A percentile compares a stretch with the other conserved stretches of the same genome.
phyloP scores from a whole-genome alignment of 2,329 filamentous ascomycete species.

The Colletotrichum horii region DNA sequence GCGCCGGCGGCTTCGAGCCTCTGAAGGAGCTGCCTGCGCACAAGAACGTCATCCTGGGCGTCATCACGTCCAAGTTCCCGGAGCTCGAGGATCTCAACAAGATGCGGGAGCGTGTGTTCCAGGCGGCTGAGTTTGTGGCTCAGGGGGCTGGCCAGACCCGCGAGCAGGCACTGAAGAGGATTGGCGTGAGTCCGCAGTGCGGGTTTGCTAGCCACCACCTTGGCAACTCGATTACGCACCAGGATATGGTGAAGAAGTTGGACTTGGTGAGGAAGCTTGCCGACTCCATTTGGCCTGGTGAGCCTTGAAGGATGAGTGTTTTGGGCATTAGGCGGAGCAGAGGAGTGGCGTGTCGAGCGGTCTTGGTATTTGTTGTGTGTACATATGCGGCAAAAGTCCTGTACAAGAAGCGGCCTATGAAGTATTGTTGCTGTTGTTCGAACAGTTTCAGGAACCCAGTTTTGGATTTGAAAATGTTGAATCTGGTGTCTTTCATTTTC shows the following conservation, averaged over 20 bases:
- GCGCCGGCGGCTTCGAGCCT: conserved; percentile 67
- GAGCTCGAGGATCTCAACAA: conserved; percentile 59
- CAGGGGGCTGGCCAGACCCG: conserved; percentile 64
- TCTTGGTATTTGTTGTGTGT: too few species aligned
- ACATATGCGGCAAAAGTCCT: not conserved
- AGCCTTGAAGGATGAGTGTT: not conserved
- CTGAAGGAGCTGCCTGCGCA: conserved; percentile 61
- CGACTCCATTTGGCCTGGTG: conserved; percentile 17
- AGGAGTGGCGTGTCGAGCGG: not conserved
- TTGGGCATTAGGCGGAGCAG: not conserved
- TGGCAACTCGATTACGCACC: conserved; percentile 13
- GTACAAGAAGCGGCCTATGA: not conserved
- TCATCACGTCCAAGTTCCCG: conserved; percentile 66
- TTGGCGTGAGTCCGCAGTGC: conserved; percentile 74
- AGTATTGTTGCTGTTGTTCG: accelerated
- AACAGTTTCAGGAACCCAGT: not conserved
- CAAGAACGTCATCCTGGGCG: conserved; percentile 67
- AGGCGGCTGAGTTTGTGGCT: conserved; percentile 70
- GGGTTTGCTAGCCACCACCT: conserved; percentile 63
- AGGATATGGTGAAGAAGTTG: conserved; percentile 18
- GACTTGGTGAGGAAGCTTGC: conserved; percentile 13
- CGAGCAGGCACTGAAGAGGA: conserved; percentile 67
- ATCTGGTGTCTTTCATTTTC: not conserved
- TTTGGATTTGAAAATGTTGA: accelerated
- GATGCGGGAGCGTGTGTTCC: conserved; percentile 58